Evolutionary conservation across 306 rosid genomes (phyloP).

Genomic region (Spatholobus suberectus): DNA sequence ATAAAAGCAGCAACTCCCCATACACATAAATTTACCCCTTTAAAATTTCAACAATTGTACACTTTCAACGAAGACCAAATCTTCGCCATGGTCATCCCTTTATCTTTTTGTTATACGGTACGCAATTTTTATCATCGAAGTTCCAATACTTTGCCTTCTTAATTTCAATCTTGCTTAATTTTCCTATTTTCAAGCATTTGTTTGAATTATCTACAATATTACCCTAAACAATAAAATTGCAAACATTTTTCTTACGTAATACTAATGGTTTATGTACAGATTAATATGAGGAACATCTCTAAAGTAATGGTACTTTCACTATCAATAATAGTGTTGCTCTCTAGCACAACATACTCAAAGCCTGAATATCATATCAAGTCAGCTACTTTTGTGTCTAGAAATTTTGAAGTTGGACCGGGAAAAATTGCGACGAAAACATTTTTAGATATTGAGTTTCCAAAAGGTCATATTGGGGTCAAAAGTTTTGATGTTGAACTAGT

Average conservation of each 20-base stretch:
- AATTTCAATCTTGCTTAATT: background rate
- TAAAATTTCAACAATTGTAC: background rate
- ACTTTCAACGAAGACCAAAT: background rate
- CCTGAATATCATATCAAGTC: background rate
- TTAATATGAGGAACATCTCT: background rate
- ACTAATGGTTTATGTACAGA: background rate
- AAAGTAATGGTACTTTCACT: background rate
- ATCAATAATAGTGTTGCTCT: background rate
- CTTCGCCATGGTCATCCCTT: background rate
- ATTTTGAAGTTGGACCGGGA: background rate
- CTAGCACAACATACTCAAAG: background rate
- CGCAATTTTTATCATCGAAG: background rate
- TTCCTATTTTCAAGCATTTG: background rate
- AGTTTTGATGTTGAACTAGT: slow-evolving; percentile 34
- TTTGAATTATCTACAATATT: background rate
- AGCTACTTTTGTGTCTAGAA: background rate
- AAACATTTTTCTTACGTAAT: background rate
- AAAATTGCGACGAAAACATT: background rate
- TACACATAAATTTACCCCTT: background rate
- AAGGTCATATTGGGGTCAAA: slow-evolving; percentile 31
- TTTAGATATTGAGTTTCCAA: background rate
- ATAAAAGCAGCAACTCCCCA: background rate
- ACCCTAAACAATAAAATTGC: background rate
- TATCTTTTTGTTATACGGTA: background rate
- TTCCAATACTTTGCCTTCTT: too few relatives aligned